A percentile compares a stretch with the other conserved stretches of the same genome.
These are phyloP conservation scores for Aspergillus coremiiformis DNA, from an alignment of 495 filamentous ascomycete genomes.

Conservation along the genomic window DNA sequence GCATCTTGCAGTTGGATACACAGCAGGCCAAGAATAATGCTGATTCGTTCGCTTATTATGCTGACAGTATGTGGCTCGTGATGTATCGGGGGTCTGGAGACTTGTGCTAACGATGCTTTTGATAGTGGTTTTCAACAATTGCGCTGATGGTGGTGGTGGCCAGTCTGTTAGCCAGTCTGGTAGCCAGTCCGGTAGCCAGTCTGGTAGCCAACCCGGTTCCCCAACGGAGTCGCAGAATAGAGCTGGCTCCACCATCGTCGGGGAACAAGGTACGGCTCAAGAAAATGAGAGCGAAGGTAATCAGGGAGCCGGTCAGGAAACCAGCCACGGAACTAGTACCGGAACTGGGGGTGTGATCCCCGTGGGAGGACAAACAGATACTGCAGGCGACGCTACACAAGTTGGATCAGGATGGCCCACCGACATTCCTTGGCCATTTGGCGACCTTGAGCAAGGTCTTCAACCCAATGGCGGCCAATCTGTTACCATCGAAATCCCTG, in stretches of 20 bases:
- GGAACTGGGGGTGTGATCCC: background rate
- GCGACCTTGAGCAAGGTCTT: background rate
- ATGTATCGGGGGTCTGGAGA: background rate
- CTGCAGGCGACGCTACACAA: background rate
- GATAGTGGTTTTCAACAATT: background rate
- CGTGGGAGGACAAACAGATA: background rate
- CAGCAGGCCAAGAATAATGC: slow-evolving; percentile 8
- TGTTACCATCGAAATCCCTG: background rate
- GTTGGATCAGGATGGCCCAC: background rate
- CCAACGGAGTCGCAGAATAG: background rate
- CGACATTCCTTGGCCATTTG: background rate
- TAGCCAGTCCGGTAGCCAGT: background rate
- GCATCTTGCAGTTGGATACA: slow-evolving; percentile 7
- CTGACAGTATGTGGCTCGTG: slow-evolving; percentile 6
- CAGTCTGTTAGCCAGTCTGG: background rate
- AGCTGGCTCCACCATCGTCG: background rate
- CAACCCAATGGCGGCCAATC: background rate
- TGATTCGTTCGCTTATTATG: slow-evolving; percentile 15
- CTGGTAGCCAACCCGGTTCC: background rate
- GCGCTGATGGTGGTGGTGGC: background rate
- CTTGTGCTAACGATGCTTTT: background rate
- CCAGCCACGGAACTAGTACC: background rate
- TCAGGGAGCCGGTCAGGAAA: background rate
- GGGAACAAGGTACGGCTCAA: background rate
- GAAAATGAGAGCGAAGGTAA: background rate